These are phyloP conservation scores for Exophiala xenobiotica DNA, from an alignment of 2,329 filamentous ascomycete species.

Conservation along the genomic window DNA sequence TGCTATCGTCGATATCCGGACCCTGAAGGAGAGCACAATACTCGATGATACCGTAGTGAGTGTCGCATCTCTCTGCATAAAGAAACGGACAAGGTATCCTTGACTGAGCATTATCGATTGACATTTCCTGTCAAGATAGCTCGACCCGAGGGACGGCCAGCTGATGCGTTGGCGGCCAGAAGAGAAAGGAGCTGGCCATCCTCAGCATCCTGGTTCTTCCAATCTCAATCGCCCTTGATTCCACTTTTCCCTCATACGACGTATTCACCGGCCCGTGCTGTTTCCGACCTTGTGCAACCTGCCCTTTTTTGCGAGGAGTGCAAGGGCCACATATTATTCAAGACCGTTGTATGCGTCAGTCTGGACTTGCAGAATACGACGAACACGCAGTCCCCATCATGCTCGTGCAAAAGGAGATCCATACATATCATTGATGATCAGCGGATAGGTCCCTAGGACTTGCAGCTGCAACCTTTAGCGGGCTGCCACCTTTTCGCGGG, in stretches of 20 bases:
- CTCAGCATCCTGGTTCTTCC: slow-evolving; percentile 8
- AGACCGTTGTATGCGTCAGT: too few species aligned
- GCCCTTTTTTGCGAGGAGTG: neutral
- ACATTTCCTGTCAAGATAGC: slow-evolving; percentile 5
- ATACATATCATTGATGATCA: neutral
- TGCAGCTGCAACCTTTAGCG: neutral
- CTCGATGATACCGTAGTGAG: too few species aligned
- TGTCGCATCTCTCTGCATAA: neutral
- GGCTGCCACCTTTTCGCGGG: slow-evolving; percentile 2
- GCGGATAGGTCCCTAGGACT: neutral
- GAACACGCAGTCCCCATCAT: neutral
- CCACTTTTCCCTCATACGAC: slow-evolving; percentile 6
- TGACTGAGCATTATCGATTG: neutral
- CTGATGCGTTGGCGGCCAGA: slow-evolving; percentile 19
- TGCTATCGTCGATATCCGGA: too few species aligned
- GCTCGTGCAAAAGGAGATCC: neutral
- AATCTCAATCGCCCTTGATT: slow-evolving; percentile 15
- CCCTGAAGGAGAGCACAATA: too few species aligned
- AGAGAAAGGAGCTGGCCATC: slow-evolving; percentile 9
- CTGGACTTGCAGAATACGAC: neutral
- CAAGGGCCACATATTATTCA: too few species aligned
- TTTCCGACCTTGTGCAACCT: slow-evolving; percentile 9
- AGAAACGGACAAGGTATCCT: neutral
- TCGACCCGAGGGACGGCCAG: slow-evolving; percentile 6
- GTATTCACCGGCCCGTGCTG: slow-evolving; percentile 6